Conservation (phyloP, 371 early-diverging fungal genomes). For the Saksenaea oblongispora region DNA sequence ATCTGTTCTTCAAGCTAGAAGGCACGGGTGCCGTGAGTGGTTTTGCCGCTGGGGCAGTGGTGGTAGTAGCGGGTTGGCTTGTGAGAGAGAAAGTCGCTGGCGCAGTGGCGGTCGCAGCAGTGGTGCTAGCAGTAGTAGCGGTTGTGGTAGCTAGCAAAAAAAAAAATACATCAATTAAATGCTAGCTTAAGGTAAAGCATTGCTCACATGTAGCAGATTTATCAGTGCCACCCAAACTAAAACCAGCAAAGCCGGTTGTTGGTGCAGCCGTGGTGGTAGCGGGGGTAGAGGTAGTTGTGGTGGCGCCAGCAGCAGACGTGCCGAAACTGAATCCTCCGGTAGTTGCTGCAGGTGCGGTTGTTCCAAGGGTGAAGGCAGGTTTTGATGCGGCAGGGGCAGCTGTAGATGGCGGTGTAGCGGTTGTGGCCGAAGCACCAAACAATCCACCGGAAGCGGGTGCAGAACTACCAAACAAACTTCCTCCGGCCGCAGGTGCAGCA, state of each 20-base stretch:
- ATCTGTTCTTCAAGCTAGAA: constrained; percentile 73
- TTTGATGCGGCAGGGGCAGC: constrained; percentile 3
- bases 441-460: constrained; percentile 12
- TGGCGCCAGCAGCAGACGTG: constrained; percentile 11
- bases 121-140: constrained; percentile 15
- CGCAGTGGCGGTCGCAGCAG: constrained; percentile 18
- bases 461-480: background rate
- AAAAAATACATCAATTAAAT: background rate
- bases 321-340: constrained; percentile 15
- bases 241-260: constrained; percentile 16
- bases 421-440: constrained; percentile 3
- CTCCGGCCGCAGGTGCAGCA: constrained; percentile 1
- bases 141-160: constrained; percentile 4
- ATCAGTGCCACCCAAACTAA: constrained; percentile 17
- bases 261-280: constrained; percentile 23
- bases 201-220: constrained; percentile 10
- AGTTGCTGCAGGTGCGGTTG: background rate
- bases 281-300: constrained; percentile 12
- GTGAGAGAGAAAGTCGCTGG: constrained; percentile 23
- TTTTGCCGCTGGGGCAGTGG: constrained; percentile 23
- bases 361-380: background rate
- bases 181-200: background rate
- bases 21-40: constrained; percentile 46
- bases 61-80: constrained; percentile 25
- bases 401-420: constrained; percentile 8